Conservation (phyloP, 441 rosid species). For the Raphanus hybrid region DNA sequence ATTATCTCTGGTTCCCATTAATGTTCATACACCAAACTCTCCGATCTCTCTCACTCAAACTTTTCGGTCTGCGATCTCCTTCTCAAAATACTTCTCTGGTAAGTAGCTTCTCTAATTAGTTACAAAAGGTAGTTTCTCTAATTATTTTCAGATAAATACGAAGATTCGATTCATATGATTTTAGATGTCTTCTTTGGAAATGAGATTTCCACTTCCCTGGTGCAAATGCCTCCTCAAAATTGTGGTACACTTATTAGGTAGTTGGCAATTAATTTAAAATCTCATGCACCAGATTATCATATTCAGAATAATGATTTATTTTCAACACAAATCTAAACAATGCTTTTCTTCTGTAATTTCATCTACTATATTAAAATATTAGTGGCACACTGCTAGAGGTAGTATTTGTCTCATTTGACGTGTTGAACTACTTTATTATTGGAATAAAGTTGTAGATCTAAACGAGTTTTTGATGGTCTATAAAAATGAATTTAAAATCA, state of each 20-base stretch:
- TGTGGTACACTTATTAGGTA: too few species aligned
- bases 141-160: background rate
- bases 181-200: background rate
- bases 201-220: background rate
- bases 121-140: background rate
- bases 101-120: background rate
- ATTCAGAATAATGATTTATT: background rate
- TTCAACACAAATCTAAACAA: background rate
- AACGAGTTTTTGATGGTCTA: background rate
- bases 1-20: background rate
- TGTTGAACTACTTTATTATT: background rate
- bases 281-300: background rate
- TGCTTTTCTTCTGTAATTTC: background rate
- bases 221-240: background rate
- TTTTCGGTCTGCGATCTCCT: background rate
- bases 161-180: background rate
- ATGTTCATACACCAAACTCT: background rate
- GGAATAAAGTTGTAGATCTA: background rate
- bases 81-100: background rate
- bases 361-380: background rate
- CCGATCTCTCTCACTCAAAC: conserved; percentile 1
- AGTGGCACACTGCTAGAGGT: background rate
- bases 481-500: background rate
- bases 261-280: background rate
- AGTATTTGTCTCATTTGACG: conserved; percentile 3